These are phyloP conservation scores for Fusarium agapanthi DNA, from an alignment of 2,329 filamentous ascomycete species.

Conservation along the genomic window DNA sequence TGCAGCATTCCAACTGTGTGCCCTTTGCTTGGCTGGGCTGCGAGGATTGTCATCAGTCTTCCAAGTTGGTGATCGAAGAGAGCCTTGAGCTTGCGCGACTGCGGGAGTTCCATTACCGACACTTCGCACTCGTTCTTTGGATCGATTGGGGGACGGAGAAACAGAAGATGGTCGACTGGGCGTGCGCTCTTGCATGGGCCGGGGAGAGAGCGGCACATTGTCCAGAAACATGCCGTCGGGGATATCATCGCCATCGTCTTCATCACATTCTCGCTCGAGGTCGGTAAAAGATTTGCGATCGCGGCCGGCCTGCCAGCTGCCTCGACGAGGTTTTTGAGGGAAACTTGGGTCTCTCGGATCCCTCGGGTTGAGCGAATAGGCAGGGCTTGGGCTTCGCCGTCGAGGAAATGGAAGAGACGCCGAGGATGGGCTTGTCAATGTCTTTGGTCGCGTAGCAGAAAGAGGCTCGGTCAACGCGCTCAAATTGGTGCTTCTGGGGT, in stretches of 20 bases:
- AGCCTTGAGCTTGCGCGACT: slow-evolving; percentile 66
- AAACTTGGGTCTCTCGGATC: slow-evolving; percentile 55
- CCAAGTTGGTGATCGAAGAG: slow-evolving; percentile 65
- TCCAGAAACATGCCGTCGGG: slow-evolving; percentile 82
- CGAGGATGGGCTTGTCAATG: slow-evolving; percentile 43
- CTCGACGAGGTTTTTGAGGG: slow-evolving; percentile 58
- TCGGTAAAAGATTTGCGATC: slow-evolving; percentile 74
- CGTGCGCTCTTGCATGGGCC: slow-evolving; percentile 64
- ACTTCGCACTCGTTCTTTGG: slow-evolving; percentile 62
- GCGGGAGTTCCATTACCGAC: slow-evolving; percentile 72
- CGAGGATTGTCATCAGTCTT: slow-evolving; percentile 55
- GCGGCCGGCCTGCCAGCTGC: slow-evolving; percentile 75
- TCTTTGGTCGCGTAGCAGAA: slow-evolving; percentile 43
- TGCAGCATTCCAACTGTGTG: slow-evolving; percentile 79
- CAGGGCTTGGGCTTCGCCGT: slow-evolving; percentile 63
- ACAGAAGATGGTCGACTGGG: slow-evolving; percentile 63
- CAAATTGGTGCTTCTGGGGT: slow-evolving; percentile 62
- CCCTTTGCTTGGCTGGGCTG: slow-evolving; percentile 61
- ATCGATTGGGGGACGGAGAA: slow-evolving; percentile 62
- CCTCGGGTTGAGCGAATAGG: slow-evolving; percentile 54
- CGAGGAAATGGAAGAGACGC: slow-evolving; percentile 51
- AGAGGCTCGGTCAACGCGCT: slow-evolving; percentile 48
- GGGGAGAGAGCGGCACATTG: slow-evolving; percentile 85
- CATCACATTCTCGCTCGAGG: slow-evolving; percentile 78
- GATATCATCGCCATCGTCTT: slow-evolving; percentile 79